Percentiles rank a stretch among this genome's conserved stretches.
Evolutionary conservation across 2,329 filamentous ascomycete genomes (phyloP).

Genomic region (Fusarium gaditjirri): DNA sequence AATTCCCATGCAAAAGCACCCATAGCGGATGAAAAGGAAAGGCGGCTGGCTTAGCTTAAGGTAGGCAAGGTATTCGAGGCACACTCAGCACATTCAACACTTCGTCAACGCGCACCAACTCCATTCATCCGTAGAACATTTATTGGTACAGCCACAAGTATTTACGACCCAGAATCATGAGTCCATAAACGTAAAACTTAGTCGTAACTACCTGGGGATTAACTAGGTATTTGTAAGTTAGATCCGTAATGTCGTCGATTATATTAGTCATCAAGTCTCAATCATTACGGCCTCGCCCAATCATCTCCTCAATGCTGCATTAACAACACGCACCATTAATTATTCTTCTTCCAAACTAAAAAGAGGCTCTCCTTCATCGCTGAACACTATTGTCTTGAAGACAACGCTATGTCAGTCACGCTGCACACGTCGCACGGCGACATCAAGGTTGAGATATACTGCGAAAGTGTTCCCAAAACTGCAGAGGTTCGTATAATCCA

Average conservation of each 20-base stretch:
- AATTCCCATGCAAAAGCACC: background rate
- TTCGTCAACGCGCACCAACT: background rate
- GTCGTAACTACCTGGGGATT: no score
- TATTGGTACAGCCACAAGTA: no score
- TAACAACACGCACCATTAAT: background rate
- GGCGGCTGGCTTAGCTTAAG: background rate
- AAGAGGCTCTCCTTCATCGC: background rate
- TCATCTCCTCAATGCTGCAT: background rate
- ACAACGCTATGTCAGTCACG: conserved; percentile 68
- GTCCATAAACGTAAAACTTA: background rate
- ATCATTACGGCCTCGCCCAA: background rate
- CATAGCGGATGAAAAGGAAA: background rate
- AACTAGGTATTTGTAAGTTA: background rate
- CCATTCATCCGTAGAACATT: background rate
- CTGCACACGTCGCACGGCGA: conserved; percentile 90
- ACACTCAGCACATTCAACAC: background rate
- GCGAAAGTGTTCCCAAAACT: conserved; percentile 92
- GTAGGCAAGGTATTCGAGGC: no score
- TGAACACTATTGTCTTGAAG: background rate
- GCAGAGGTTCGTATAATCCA: conserved; percentile 70
- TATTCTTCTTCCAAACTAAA: background rate
- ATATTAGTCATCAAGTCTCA: conserved; percentile 9
- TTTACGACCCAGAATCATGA: background rate
- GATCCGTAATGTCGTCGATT: background rate
- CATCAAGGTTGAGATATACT: conserved; percentile 96